Evolutionary conservation across 768 basidiomycete genomes (phyloP), one percentile per base, ranked within the genome.

Genomic region (Zangia roseola): DNA sequence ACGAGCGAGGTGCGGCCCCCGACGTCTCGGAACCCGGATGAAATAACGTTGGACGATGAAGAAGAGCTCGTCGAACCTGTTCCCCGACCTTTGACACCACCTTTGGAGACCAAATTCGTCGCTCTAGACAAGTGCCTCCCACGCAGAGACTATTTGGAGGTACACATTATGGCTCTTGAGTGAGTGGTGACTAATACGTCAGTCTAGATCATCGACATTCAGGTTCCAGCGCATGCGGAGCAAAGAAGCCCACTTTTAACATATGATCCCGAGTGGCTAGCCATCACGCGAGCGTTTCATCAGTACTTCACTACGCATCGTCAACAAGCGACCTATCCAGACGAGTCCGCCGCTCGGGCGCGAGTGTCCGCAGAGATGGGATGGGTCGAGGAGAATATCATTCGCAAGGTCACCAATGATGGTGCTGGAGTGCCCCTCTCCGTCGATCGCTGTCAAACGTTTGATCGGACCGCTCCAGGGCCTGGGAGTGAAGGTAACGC

Each of bases 181-280:
- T 20, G 14, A 20, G 12, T 7, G 17, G 10, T 45, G 35, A 50
- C 40, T 55, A 14, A 56, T 5, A 4, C 24, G 19, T 23, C 7
- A 23, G 43, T n/a, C 6, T 55, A 93, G 91, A 78, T 93, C 9
- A 63, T 94, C 37, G 90, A 94, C 43, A 65, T n/a, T 19, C 71
- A 74, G 5, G 56, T 59, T 37, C 42, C 41, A n/a, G n/a, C n/a
- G n/a, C n/a, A n/a, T n/a, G n/a, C n/a, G n/a, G 43, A 50, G 28
- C 50, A 53, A 40, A 33, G 44, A 10, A n/a, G n/a, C n/a, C n/a
- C n/a, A n/a, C n/a, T 50, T 0, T 60, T 97, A 17, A 76, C 78
- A 13, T 97, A 81, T 67, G 94, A 97, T 60, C 84, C 86, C 0
- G 84, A 92, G 63, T 99, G 97, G 97, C 82, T 98, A 40, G 94